phyloP scores from a whole-genome alignment of 768 basidiomycete genomes.

The Russula brevipes region DNA sequence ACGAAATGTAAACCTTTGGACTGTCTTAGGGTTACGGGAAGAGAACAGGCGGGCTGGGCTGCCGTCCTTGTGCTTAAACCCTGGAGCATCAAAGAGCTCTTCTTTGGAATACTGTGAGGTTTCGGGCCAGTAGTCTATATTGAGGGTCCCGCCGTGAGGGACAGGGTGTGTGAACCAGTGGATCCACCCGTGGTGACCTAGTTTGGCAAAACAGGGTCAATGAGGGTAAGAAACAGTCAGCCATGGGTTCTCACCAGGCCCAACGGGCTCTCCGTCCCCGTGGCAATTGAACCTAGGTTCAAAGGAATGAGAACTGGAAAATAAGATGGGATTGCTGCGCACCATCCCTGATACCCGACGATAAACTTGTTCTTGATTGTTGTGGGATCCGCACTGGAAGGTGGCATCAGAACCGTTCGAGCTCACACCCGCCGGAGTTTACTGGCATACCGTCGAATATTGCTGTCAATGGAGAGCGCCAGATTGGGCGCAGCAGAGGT shows the following conservation, averaged over 20 bases:
- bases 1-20: conserved; percentile 42
- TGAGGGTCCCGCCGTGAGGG: conserved; percentile 62
- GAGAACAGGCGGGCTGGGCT: conserved; percentile 71
- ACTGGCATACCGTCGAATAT: conserved; percentile 17
- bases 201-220: background rate
- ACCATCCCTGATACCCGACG: conserved; percentile 89
- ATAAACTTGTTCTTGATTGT: conserved; percentile 82
- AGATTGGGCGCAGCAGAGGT: background rate
- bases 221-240: background rate
- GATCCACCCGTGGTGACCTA: conserved; percentile 79
- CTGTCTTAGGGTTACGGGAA: conserved; percentile 69
- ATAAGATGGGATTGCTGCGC: background rate
- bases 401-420: background rate
- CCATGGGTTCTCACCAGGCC: conserved; percentile 42
- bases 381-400: conserved; percentile 57
- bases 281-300: conserved; percentile 61
- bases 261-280: conserved; percentile 63
- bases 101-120: conserved; percentile 62
- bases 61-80: conserved; percentile 51
- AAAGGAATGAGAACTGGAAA: background rate
- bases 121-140: conserved; percentile 78
- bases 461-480: conserved; percentile 21
- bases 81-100: conserved; percentile 66
- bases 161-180: conserved; percentile 78
- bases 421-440: background rate